A percentile compares a stretch with the other conserved stretches of the same genome.
Evolutionary conservation across 1,139 yeast species (phyloP).

Genomic region (Candida freyschussii): DNA sequence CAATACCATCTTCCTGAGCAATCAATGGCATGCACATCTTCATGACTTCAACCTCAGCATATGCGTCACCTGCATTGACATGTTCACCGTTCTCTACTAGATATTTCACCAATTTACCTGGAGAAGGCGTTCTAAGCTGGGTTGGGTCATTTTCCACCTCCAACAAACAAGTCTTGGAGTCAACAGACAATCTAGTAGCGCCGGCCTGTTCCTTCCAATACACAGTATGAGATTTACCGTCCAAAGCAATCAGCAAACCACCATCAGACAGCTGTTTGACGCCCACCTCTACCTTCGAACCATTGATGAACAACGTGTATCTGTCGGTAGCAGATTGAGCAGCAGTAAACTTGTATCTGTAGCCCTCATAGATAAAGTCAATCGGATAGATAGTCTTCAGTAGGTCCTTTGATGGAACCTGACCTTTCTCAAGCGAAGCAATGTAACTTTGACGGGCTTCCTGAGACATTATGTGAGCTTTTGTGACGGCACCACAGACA

Average conservation of each 20-base stretch:
- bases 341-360: conserved; percentile 89
- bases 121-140: conserved; percentile 96
- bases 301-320: conserved; percentile 87
- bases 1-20: conserved; percentile 89
- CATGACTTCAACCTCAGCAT: conserved; percentile 99
- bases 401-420: conserved; percentile 77
- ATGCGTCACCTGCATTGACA: conserved; percentile 85
- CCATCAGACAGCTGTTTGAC: conserved; percentile 89
- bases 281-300: conserved; percentile 84
- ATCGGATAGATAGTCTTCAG: conserved; percentile 86
- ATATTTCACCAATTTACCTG: conserved; percentile 93
- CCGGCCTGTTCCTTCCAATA: conserved; percentile 98
- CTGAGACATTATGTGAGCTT: conserved; percentile 80
- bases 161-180: conserved; percentile 86
- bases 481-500: conserved; percentile 94
- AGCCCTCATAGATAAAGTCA: conserved; percentile 93
- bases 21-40: conserved; percentile 94
- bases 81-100: conserved; percentile 96
- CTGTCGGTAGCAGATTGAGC: conserved; percentile 84
- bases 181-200: conserved; percentile 94
- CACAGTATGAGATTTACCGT: conserved; percentile 90
- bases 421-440: conserved; percentile 84
- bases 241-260: conserved; percentile 81
- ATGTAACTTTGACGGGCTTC: conserved; percentile 66
- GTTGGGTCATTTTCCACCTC: conserved; percentile 98